Evolutionary conservation across 768 basidiomycete genomes (phyloP).

Genomic region (Phylloporus arenicola): DNA sequence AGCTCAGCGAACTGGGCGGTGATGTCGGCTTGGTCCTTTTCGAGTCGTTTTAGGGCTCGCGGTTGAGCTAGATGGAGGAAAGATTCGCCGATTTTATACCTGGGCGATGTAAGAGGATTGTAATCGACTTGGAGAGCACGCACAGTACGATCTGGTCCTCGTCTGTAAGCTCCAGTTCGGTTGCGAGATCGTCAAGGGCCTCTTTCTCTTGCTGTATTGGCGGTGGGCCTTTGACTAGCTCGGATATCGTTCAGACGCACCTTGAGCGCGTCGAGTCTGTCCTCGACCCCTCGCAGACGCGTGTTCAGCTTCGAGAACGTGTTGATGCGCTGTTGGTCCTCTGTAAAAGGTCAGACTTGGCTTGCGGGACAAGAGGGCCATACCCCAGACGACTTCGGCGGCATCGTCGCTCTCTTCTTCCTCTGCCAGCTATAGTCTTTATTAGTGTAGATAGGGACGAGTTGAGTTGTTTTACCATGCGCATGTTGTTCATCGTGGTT

Average conservation of each 20-base stretch:
- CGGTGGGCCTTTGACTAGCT: not conserved
- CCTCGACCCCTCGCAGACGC: constrained; percentile 65
- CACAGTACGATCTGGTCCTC: constrained; percentile 78
- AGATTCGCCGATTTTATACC: constrained; percentile 86
- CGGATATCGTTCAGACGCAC: constrained; percentile 34
- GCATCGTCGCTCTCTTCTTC: constrained; percentile 73
- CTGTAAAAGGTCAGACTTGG: constrained; percentile 27
- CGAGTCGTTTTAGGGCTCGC: constrained; percentile 66
- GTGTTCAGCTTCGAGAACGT: constrained; percentile 88
- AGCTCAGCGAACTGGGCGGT: constrained; percentile 50
- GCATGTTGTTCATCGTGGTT: constrained; percentile 40
- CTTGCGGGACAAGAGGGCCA: constrained; percentile 12
- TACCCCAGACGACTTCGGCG: constrained; percentile 84
- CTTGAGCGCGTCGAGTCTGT: constrained; percentile 67
- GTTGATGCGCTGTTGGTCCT: constrained; percentile 89
- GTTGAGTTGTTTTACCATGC: constrained; percentile 43
- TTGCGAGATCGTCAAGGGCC: constrained; percentile 81
- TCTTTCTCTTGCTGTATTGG: constrained; percentile 82
- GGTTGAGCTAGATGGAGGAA: constrained; percentile 75
- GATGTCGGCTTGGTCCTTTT: constrained; percentile 59
- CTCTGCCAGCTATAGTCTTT: constrained; percentile 51
- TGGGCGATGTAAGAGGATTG: constrained; percentile 41
- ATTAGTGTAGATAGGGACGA: not conserved
- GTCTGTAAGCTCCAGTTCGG: constrained; percentile 84
- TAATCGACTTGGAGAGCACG: constrained; percentile 22